A percentile compares a stretch with the other conserved stretches of the same genome.
Conservation (phyloP, 2,329 filamentous ascomycete species). For the Trichoderma aggressivum region DNA sequence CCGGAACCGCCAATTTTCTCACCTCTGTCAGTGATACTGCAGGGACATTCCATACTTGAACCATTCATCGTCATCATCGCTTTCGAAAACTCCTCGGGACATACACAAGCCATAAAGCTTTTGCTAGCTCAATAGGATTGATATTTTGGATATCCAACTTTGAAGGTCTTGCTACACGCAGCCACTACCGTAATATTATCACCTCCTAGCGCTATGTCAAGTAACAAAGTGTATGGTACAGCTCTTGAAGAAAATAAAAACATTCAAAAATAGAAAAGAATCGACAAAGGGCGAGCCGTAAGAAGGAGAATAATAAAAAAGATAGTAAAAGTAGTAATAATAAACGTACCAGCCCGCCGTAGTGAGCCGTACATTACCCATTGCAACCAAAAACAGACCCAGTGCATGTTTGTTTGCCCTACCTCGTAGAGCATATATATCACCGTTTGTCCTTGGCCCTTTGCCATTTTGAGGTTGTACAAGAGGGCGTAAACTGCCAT, state of each 20-base stretch:
- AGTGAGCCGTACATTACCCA: background rate
- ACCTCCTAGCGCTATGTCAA: conserved; percentile 8
- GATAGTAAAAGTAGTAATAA: background rate
- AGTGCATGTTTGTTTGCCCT: background rate
- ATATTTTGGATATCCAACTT: background rate
- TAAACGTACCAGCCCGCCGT: background rate
- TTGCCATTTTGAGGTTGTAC: background rate
- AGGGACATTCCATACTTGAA: background rate
- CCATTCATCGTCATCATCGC: background rate
- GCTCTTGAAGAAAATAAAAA: background rate
- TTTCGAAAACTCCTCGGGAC: background rate
- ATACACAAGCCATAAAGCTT: background rate
- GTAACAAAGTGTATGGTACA: conserved; percentile 9
- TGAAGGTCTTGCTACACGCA: no score
- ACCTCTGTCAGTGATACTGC: background rate
- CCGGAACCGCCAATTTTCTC: background rate
- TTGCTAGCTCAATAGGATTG: background rate
- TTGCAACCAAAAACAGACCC: background rate
- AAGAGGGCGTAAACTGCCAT: background rate
- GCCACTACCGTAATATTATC: background rate
- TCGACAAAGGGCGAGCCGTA: background rate
- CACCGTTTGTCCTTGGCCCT: background rate
- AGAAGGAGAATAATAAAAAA: background rate
- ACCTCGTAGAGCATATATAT: background rate
- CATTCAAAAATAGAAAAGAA: background rate